phyloP scores from a whole-genome alignment of 495 filamentous ascomycete species.

The Darksidea phi region DNA sequence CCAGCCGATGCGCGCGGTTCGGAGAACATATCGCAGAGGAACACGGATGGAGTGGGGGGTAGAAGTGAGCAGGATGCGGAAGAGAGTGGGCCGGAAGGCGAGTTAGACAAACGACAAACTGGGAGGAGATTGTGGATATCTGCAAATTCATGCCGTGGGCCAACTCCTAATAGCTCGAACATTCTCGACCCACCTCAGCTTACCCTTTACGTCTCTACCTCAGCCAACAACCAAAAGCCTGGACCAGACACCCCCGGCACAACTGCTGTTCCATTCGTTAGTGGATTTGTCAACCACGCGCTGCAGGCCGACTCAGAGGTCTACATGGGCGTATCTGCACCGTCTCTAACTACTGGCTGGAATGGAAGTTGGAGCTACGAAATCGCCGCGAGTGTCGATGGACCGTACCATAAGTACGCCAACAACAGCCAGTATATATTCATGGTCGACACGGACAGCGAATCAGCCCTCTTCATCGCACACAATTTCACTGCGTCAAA shows the following conservation, averaged over 20 bases:
- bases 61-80: conserved; percentile 12
- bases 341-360: conserved; percentile 55
- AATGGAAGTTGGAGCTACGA: conserved; percentile 69
- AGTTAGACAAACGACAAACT: conserved; percentile 11
- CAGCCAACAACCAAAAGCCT: conserved; percentile 62
- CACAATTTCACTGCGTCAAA: conserved; percentile 60
- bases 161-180: conserved; percentile 47
- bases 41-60: not conserved
- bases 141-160: conserved; percentile 77
- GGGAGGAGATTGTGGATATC: conserved; percentile 64
- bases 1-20: not conserved
- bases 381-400: conserved; percentile 78
- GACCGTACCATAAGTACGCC: conserved; percentile 63
- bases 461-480: conserved; percentile 74
- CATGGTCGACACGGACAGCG: conserved; percentile 77
- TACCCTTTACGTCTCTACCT: conserved; percentile 71
- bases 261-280: conserved; percentile 47
- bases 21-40: conserved; percentile 8
- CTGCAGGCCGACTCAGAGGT: conserved; percentile 59
- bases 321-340: conserved; percentile 73
- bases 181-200: conserved; percentile 62
- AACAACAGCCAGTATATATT: conserved; percentile 54
- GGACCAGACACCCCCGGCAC: conserved; percentile 55
- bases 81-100: conserved; percentile 12
- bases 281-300: conserved; percentile 63